phyloP scores from a whole-genome alignment of 305 asterid species.

The Solanum chacoense region DNA sequence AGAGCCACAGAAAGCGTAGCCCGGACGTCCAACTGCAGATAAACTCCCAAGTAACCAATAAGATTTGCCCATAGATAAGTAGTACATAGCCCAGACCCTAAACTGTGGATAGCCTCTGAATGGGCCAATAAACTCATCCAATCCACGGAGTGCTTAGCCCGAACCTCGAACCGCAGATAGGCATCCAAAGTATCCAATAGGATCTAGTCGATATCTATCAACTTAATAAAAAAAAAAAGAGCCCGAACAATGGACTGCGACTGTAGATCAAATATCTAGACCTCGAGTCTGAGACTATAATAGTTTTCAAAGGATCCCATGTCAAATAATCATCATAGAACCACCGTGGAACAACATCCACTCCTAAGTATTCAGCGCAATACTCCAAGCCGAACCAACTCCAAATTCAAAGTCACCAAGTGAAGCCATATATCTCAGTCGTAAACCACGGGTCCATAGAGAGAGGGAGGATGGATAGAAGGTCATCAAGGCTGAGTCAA shows the following conservation, averaged over 20 bases:
- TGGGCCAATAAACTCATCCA: neutral
- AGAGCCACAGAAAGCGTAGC: neutral
- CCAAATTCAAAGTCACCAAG: neutral
- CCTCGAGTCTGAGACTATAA: neutral
- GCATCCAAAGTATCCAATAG: neutral
- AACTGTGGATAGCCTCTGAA: neutral
- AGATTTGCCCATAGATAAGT: neutral
- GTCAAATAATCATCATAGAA: neutral
- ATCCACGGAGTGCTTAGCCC: neutral
- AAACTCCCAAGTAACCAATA: neutral
- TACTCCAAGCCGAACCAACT: no score
- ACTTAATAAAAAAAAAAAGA: neutral
- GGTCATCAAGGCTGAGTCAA: neutral
- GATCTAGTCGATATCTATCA: neutral
- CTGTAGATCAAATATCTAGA: neutral
- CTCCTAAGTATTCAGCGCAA: neutral
- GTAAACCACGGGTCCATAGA: neutral
- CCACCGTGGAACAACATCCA: neutral
- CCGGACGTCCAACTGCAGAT: neutral
- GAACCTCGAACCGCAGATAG: neutral
- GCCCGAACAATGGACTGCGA: neutral
- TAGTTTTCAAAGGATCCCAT: neutral
- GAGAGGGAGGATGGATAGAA: neutral
- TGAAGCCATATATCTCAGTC: neutral
- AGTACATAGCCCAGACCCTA: neutral